These are phyloP conservation scores for Nitzschia inconspicua DNA, from an alignment of 108 stramenopile species.

Conservation along the genomic window DNA sequence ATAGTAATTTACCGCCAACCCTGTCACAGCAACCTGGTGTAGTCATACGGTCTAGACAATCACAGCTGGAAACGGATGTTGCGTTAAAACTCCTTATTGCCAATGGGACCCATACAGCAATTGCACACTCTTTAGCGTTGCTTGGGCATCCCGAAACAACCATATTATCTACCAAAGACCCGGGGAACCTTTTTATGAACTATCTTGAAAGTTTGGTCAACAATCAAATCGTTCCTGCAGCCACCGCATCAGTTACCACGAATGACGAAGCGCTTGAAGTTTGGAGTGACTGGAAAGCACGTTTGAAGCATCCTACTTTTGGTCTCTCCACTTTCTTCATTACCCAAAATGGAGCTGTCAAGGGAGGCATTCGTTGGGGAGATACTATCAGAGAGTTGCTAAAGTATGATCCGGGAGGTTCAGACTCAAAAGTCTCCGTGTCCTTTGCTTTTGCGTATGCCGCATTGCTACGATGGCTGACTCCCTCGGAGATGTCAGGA, in stretches of 20 bases:
- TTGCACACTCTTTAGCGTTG: slow-evolving; percentile 76
- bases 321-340: slow-evolving; percentile 87
- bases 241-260: not conserved
- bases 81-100: slow-evolving; percentile 81
- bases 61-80: slow-evolving; percentile 62
- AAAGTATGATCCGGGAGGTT: not conserved
- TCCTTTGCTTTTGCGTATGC: slow-evolving; percentile 81
- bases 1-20: not conserved
- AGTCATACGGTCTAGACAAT: slow-evolving; percentile 25
- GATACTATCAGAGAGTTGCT: slow-evolving; percentile 63
- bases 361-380: slow-evolving; percentile 78
- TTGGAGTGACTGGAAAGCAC: slow-evolving; percentile 74
- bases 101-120: slow-evolving; percentile 88
- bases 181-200: slow-evolving; percentile 14
- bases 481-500: slow-evolving; percentile 31
- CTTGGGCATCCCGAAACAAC: slow-evolving; percentile 1
- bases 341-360: slow-evolving; percentile 84
- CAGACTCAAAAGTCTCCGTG: no score
- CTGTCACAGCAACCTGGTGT: slow-evolving; percentile 22
- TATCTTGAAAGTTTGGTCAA: slow-evolving; percentile 71
- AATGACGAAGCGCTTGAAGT: slow-evolving; percentile 41
- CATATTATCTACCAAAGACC: slow-evolving; percentile 32
- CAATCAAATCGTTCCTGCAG: slow-evolving; percentile 60
- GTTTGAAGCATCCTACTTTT: slow-evolving; percentile 80
- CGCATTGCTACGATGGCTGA: slow-evolving; percentile 73